Evolutionary conservation across 2,329 filamentous ascomycete species (phyloP), one percentile per base, ranked within the genome.

Genomic region (Xylaria sp.): DNA sequence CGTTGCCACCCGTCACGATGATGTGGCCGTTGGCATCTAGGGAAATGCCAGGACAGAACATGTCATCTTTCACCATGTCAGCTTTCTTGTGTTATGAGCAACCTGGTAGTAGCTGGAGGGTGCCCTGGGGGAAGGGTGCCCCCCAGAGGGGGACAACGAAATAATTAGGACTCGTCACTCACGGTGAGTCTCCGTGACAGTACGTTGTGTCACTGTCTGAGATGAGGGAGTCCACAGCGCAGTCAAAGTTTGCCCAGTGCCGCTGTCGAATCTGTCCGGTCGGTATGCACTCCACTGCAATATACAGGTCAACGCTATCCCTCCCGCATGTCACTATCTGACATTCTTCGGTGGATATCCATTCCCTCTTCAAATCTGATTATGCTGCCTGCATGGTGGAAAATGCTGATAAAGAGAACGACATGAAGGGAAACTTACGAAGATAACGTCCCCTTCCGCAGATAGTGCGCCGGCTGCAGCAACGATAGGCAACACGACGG

Each of bases 31-130:
- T 77, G 18, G 81, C 81, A 65, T 85, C 83, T 13, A 84, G 76
- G 8, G 82, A 84, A 60, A 88, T 86, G 1, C 86, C 87, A 0
- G 87, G 86, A 73, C 87, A 88, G 71, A 87, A 88, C 86, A 87
- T 88, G 73, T 87, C 85, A 71, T 71, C 69, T 71, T 71, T 9
- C 9, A 13, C 31, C 34, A 37, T 41, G 10, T 87, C 57, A 69
- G 66, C n/a, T 57, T 51, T 39, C 23, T 28, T 3, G 1, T n/a
- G n/a, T n/a, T n/a, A n/a, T n/a, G n/a, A n/a, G n/a, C n/a, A n/a
- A n/a, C n/a, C n/a, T n/a, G n/a, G n/a, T n/a, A n/a, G n/a, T n/a
- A n/a, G n/a, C n/a, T n/a, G n/a, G n/a, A n/a, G n/a, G n/a, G n/a
- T n/a, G n/a, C n/a, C n/a, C n/a, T n/a, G n/a, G n/a, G n/a, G n/a